Evolutionary conservation across 2,329 filamentous ascomycete genomes (phyloP).

Genomic region (Byssoonygena ceratinophila): DNA sequence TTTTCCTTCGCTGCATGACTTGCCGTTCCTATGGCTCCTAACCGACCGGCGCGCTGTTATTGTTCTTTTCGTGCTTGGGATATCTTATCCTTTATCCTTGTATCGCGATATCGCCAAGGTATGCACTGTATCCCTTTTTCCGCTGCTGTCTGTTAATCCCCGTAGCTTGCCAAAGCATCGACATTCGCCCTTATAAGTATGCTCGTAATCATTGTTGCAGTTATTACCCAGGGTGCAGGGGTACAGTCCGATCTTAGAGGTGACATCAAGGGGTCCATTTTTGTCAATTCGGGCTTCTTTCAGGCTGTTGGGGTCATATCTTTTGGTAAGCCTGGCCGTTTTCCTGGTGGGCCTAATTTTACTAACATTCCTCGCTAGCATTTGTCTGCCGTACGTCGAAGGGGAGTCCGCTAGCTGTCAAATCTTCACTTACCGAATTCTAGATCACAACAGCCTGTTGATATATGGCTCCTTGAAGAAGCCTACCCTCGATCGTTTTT

Average conservation of each 20-base stretch:
- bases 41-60: constrained; percentile 75
- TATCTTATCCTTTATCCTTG: constrained; percentile 83
- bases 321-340: constrained; percentile 55
- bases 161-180: constrained; percentile 84
- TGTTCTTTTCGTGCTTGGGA: constrained; percentile 69
- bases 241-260: constrained; percentile 64
- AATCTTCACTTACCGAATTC: not conserved
- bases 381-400: constrained; percentile 52
- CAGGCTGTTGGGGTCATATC: constrained; percentile 97
- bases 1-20: constrained; percentile 62
- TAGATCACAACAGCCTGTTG: constrained; percentile 86
- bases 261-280: constrained; percentile 57
- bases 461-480: constrained; percentile 94
- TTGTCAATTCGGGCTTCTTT: constrained; percentile 80
- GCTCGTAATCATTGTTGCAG: constrained; percentile 76
- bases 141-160: constrained; percentile 25
- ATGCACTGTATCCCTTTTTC: constrained; percentile 21
- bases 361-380: constrained; percentile 37
- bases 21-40: constrained; percentile 70
- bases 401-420: constrained; percentile 14
- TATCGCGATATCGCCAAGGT: constrained; percentile 98
- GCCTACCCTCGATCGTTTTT: constrained; percentile 90
- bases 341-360: not conserved
- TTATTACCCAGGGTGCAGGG: constrained; percentile 70
- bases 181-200: constrained; percentile 89